Evolutionary conservation across 2,329 filamentous ascomycete genomes (phyloP), one percentile per base, ranked within the genome.

Genomic region (Sporothrix brunneoviolacea): DNA sequence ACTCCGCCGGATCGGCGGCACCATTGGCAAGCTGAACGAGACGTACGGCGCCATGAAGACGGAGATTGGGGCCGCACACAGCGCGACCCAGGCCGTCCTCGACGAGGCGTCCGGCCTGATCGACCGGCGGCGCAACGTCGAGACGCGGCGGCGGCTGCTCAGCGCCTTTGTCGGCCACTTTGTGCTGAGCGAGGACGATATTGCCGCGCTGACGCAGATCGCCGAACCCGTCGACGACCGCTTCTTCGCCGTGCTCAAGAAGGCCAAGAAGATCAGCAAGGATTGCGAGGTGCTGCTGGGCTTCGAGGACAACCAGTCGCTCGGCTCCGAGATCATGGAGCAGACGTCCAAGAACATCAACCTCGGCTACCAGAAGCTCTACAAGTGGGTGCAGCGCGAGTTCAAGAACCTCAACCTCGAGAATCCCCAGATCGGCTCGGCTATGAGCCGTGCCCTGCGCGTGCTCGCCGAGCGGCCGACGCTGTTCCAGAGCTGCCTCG

Each of bases 371-470:
- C 91, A 98, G 64, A 98, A 96, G 64, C 77, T 98, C 3, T 96
- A 95, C 68, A 83, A 88, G 60, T 98, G 91, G 91, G 83, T 95
- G 18, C 91, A 96, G 64, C 83, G 86, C 53, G 90, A 96, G 60
- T 94, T 98, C 69, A 95, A 91, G 65, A 84, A 84, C 0, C 70
- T 97, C 45, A 94, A 97, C 64, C 77, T 97, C 8, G 93, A 98
- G 62, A 95, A 94, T 58, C 91, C 91, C 1, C 91, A 95, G 60
- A 91, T 97, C 64, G 91, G 86, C 62, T 79, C 84, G 18, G 84
- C 88, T 0, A 91, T 98, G 55, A 80, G 91, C 46, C 81, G 84
- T 50, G 90, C 90, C 19, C 74, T 98, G 35, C 81, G 90, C 43
- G 88, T 95, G 10, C 75, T 98, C 16, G 90, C 93, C 12, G 93